Conservation (phyloP, 345 rosid genomes). For the Hibiscus syriacus region DNA sequence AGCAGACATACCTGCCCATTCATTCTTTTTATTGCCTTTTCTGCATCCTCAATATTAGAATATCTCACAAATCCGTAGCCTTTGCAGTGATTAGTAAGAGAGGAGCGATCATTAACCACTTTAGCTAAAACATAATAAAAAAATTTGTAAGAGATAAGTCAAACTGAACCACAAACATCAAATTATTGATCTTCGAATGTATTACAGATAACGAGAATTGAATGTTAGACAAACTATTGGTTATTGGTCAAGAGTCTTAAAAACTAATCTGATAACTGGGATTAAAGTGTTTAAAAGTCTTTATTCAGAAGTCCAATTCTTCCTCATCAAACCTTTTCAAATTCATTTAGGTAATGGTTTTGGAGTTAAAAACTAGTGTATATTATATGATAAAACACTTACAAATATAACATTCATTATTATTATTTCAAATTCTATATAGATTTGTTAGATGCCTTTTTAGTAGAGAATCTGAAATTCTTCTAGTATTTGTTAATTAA, state of each 20-base stretch:
- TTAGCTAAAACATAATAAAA: background rate
- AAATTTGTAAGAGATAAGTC: background rate
- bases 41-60: background rate
- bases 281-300: background rate
- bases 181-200: background rate
- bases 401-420: background rate
- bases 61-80: slow-evolving; percentile 10
- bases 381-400: background rate
- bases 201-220: background rate
- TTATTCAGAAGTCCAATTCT: background rate
- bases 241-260: background rate
- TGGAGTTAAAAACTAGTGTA: background rate
- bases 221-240: background rate
- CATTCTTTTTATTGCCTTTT: background rate
- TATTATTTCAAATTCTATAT: too few relatives aligned
- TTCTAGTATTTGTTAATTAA: too few relatives aligned
- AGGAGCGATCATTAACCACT: background rate
- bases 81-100: background rate
- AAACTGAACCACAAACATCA: background rate
- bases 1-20: background rate
- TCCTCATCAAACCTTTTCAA: background rate
- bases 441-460: too few relatives aligned
- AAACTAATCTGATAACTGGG: background rate
- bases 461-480: too few relatives aligned
- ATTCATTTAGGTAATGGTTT: background rate